Conservation (phyloP, 2,329 filamentous ascomycete genomes). For the Anisogramma anomala region DNA sequence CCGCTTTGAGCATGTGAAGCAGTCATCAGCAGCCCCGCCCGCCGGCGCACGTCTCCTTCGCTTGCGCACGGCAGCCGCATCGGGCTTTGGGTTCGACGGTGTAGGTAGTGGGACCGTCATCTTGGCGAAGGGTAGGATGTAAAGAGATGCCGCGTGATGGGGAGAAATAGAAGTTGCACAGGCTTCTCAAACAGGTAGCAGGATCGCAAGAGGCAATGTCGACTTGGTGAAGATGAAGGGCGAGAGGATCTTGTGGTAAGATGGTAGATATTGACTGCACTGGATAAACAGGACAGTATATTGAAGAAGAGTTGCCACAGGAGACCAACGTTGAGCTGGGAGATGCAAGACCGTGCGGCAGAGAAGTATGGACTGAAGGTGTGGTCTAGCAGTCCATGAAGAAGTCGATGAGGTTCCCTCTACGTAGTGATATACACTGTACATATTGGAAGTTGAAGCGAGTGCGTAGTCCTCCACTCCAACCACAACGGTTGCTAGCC, state of each 20-base stretch:
- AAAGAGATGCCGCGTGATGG: background rate
- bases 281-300: slow-evolving; percentile 33
- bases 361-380: slow-evolving; percentile 22
- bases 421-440: slow-evolving; percentile 5
- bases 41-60: slow-evolving; percentile 79
- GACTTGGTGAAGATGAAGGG: no score
- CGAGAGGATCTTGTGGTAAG: no score
- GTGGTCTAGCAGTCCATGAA: slow-evolving; percentile 6
- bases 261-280: slow-evolving; percentile 24
- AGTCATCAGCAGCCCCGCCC: slow-evolving; percentile 85
- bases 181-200: slow-evolving; percentile 4
- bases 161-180: slow-evolving; percentile 1
- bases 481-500: slow-evolving; percentile 5
- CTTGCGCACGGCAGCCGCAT: slow-evolving; percentile 44
- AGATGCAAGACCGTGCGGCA: slow-evolving; percentile 24
- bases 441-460: slow-evolving; percentile 2
- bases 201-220: no score
- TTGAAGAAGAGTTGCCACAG: slow-evolving; percentile 24
- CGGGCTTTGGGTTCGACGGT: slow-evolving; percentile 23
- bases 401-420: slow-evolving; percentile 8
- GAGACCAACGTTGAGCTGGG: slow-evolving; percentile 18
- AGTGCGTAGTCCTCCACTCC: slow-evolving; percentile 1
- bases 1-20: slow-evolving; percentile 82
- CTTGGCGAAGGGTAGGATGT: slow-evolving; percentile 12
- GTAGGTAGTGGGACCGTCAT: slow-evolving; percentile 40